Conservation (phyloP, 768 basidiomycete genomes). For the Hygrophorus pudorinus region DNA sequence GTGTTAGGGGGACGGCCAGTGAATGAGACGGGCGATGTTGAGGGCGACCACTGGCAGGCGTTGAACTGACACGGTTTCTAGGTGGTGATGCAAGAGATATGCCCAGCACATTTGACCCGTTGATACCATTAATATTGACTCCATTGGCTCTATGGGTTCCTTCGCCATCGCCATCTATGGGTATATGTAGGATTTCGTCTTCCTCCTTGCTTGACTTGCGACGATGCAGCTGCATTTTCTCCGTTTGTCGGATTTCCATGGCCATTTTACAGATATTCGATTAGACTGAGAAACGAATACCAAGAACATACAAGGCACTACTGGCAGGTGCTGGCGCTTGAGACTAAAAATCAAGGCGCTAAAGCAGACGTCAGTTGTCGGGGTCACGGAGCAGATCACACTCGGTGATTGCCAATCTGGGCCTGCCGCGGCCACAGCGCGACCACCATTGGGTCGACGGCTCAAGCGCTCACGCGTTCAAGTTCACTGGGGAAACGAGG, state of each 20-base stretch:
- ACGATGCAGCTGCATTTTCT: conserved; percentile 23
- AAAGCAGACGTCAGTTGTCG: too few species aligned
- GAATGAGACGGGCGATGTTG: conserved; percentile 6
- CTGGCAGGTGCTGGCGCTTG: too few species aligned
- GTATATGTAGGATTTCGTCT: conserved; percentile 18
- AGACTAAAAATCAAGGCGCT: too few species aligned
- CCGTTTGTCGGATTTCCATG: not conserved
- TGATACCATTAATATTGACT: not conserved
- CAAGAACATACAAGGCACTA: too few species aligned
- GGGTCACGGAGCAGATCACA: too few species aligned
- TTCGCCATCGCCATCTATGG: conserved; percentile 5
- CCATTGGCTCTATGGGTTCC: not conserved
- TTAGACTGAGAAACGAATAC: not conserved
- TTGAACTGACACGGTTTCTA: conserved; percentile 14
- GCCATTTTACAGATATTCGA: not conserved
- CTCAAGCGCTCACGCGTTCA: too few species aligned
- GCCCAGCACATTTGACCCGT: not conserved
- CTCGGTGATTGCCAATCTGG: too few species aligned
- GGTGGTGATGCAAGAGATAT: conserved; percentile 1
- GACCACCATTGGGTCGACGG: too few species aligned
- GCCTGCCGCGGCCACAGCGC: too few species aligned
- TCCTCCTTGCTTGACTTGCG: conserved; percentile 37
- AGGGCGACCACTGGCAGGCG: conserved; percentile 13
- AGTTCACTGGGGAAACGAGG: too few species aligned
- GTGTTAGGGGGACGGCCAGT: conserved; percentile 2